Evolutionary conservation across 306 rosid genomes (phyloP), one percentile per base, ranked within the genome.

Genomic region (Trifolium dubium): DNA sequence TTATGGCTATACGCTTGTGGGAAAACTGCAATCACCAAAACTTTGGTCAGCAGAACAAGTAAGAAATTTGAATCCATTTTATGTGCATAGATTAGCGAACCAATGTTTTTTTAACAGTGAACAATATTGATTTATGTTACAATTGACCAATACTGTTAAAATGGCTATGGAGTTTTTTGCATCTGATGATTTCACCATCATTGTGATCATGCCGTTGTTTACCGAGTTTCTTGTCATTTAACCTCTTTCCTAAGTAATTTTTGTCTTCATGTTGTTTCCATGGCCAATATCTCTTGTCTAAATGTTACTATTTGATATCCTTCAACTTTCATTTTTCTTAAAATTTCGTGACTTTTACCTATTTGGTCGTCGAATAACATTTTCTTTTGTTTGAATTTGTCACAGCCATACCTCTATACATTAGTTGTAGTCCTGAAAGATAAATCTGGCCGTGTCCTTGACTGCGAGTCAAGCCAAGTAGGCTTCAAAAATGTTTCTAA

Each of bases 41-140:
- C 92, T 89, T 79, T 91, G 98, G 98, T 93, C 98, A 67, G 96
- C 98, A 28, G 97, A 91, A 89, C 85, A 91, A 63, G 98, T 93
- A 64, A 79, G 89, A 51, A 74, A 34, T 75, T 66, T 74, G 39
- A 64, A 34, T 34, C 30, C 44, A 41, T 63, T 71, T 34, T n/a
- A 6, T 50, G 53, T 40, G 60, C 29, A 34, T 73, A 47, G 56
- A 69, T 10, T 70, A 55, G 51, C 39, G n/a, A 68, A 68, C 31
- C 54, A 11, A 47, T 47, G 53, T 13, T 55, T 55, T 43, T 29
- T 19, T 34, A 64, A 46, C 46, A 23, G 30, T 61, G 69, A 73
- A 54, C 64, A 28, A 50, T 67, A 34, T 47, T 78, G 63, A 61
- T 69, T 69, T 10, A 43, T 68, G 35, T 63, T 43, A 19, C 46